Base-by-base conservation (phyloP, 768 basidiomycete species). In the Termitomyces sp. region DNA sequence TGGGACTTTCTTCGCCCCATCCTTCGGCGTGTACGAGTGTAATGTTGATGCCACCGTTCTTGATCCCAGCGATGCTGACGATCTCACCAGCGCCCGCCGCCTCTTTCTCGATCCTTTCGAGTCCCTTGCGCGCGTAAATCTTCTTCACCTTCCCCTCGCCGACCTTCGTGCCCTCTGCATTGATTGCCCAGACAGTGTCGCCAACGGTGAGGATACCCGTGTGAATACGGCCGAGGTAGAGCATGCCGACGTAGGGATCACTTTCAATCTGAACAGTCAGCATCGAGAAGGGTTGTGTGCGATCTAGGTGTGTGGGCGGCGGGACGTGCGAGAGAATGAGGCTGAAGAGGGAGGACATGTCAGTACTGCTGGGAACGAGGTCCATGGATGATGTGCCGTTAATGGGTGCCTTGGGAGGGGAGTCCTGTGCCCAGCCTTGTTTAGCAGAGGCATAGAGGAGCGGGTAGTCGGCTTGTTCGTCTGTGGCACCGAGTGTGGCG, bases 91-190 rank as follows among this genome's bases (percentile, higher is more conserved):
- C 78, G 24, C 73, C 77, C 9, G 77, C 78, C n/a, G 60, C 63
- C 3, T 73, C 73, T 61, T 73, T 76, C 61, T 81, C 79, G 7
- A 75, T 69, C 42, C 75, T 64, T 7, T 78, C 76, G 50, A 79
- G 58, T 5, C 79, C 79, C 35, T 69, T 68, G 26, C 72, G 58
- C 2, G 69, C 70, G 50, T 64, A 73, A 12, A 81, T 69, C 63
- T 78, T 79, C 69, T 79, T 80, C 40, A 81, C 78, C 50, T 77
- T 77, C 8, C 79, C 79, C 43, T 79, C 78, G 10, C 78, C 79
- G 6, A 79, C 75, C 59, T 77, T 77, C n/a, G 74, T 71, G 0
- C 78, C 78, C 4, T 75, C 68, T 0, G 73, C 35, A 53, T 79
- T 73, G 7, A 81, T 62, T 1, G 77, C 76, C 58, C 66, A 66